Percentiles rank a stretch among this genome's conserved stretches.
phyloP scores from a whole-genome alignment of 2,329 filamentous ascomycete genomes.

The Ophiobolus disseminans region DNA sequence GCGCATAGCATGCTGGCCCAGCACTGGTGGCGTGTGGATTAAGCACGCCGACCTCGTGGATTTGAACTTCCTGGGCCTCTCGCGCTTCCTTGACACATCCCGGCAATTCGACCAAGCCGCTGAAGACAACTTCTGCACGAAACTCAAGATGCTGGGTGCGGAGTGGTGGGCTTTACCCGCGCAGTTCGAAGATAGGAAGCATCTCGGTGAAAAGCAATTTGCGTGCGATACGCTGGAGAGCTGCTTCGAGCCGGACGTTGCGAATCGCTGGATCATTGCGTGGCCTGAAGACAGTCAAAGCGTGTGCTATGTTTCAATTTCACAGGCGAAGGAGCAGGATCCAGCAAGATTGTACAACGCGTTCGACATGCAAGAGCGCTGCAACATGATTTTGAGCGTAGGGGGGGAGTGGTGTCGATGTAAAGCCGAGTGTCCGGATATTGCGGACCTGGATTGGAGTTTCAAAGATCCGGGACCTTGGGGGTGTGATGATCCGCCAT shows the following conservation, averaged over 20 bases:
- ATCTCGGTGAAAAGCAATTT: conserved; percentile 4
- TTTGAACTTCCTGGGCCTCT: conserved; percentile 2
- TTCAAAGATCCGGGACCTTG: not conserved
- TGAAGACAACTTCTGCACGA: conserved; percentile 8
- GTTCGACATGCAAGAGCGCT: conserved; percentile 7
- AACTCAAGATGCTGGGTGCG: conserved; percentile 1
- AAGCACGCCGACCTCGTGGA: conserved; percentile 8
- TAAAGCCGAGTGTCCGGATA: conserved; percentile 3
- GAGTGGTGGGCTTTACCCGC: conserved; percentile 8
- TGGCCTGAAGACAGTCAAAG: not conserved
- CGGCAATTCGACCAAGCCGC: conserved; percentile 7
- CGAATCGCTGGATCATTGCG: conserved; percentile 3
- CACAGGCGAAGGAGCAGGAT: not conserved
- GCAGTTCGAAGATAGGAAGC: not conserved
- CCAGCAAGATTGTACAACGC: not conserved
- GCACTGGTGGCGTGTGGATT: conserved; percentile 5
- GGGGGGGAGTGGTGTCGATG: conserved; percentile 3
- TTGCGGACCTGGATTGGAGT: conserved; percentile 4
- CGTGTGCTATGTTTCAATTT: conserved; percentile 4
- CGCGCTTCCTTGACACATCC: conserved; percentile 1
- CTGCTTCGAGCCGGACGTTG: conserved; percentile 7
- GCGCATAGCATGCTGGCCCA: conserved; percentile 8
- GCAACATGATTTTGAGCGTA: not conserved
- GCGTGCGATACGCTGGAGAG: conserved; percentile 4
- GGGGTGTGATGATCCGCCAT: conserved; percentile 1